Conservation (phyloP, 129 eudicot species). For the Pittosporum tobira region DNA sequence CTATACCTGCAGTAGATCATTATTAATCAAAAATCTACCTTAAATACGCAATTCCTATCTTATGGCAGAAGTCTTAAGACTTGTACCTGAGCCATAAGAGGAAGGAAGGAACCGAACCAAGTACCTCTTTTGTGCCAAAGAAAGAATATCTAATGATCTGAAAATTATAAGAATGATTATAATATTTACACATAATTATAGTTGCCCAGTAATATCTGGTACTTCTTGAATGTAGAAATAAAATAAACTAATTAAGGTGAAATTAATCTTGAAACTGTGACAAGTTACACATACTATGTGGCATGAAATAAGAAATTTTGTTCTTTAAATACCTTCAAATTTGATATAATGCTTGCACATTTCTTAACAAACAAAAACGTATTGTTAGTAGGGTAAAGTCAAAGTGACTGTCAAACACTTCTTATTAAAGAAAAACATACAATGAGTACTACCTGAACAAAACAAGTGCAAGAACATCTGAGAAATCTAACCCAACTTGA, state of each 20-base stretch:
- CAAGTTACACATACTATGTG: neutral
- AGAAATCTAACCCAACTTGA: neutral
- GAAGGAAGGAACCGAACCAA: constrained; percentile 79
- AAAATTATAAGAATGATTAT: constrained; percentile 6
- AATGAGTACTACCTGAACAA: neutral
- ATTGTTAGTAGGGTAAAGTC: neutral
- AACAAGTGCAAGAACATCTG: neutral
- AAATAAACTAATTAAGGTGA: neutral
- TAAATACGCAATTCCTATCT: constrained; percentile 3
- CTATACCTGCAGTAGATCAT: constrained; percentile 61
- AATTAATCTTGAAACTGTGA: neutral
- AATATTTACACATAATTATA: neutral
- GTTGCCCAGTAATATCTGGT: neutral
- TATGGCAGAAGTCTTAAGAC: constrained; percentile 4
- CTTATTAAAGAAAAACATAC: neutral
- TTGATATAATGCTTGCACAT: neutral
- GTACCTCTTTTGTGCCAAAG: constrained; percentile 82
- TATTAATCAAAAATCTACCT: constrained; percentile 1
- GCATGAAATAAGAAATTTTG: neutral
- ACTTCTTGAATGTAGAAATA: neutral
- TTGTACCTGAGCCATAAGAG: constrained; percentile 86
- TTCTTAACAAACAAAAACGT: neutral
- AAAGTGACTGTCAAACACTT: too few relatives aligned
- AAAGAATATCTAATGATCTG: constrained; percentile 82
- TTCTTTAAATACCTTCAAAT: neutral